Conservation (phyloP, 2,329 filamentous ascomycete species). For the Ascosphaera aggregata region DNA sequence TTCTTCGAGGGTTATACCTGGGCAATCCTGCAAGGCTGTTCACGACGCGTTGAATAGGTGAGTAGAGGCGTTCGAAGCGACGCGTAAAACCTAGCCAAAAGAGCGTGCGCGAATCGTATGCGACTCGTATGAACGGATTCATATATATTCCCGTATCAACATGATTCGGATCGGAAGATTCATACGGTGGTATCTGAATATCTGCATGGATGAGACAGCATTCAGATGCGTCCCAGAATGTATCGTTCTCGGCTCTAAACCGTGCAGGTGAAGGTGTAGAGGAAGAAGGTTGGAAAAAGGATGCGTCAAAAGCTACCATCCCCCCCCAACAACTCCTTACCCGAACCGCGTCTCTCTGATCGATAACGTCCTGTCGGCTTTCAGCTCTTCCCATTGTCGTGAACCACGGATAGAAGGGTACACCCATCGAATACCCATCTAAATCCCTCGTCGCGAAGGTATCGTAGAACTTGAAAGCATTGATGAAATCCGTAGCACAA, state of each 20-base stretch:
- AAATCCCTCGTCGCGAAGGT: conserved; percentile 49
- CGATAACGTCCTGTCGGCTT: conserved; percentile 39
- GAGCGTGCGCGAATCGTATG: conserved; percentile 36
- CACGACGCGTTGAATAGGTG: conserved; percentile 32
- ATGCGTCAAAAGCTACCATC: conserved; percentile 33
- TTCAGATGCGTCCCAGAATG: conserved; percentile 40
- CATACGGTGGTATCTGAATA: conserved; percentile 14
- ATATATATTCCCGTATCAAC: conserved; percentile 39
- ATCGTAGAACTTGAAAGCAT: conserved; percentile 55
- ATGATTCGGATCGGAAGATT: conserved; percentile 11
- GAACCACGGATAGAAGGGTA: conserved; percentile 56
- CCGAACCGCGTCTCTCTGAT: conserved; percentile 34
- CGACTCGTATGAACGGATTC: conserved; percentile 52
- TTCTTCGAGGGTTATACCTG: conserved; percentile 34
- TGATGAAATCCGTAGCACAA: conserved; percentile 53
- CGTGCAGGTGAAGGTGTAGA: conserved; percentile 20
- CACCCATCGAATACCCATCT: conserved; percentile 42
- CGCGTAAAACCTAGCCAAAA: conserved; percentile 35
- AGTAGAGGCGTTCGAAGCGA: conserved; percentile 42
- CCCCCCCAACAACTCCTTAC: conserved; percentile 59
- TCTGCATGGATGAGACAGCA: conserved; percentile 36
- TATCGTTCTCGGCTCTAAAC: conserved; percentile 34
- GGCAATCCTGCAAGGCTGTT: conserved; percentile 34
- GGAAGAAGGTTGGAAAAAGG: conserved; percentile 16
- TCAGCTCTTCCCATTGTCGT: conserved; percentile 24